A percentile compares a stretch with the other conserved stretches of the same genome.
Evolutionary conservation across 1,139 yeast genomes (phyloP).

Genomic region (Pichia sp.): DNA sequence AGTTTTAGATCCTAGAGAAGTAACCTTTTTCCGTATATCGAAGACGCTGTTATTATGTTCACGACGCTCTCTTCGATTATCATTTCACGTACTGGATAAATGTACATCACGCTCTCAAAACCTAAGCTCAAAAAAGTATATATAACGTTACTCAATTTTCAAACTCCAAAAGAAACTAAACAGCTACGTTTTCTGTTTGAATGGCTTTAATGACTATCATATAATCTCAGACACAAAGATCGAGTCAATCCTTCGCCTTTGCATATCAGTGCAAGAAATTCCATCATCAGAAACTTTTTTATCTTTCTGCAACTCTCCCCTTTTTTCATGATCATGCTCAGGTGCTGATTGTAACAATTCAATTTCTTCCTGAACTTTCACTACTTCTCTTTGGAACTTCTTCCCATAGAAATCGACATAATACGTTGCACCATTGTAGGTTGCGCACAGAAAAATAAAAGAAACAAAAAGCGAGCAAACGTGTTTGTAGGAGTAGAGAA

Average conservation of each 20-base stretch:
- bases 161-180: background rate
- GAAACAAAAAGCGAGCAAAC: slow-evolving; percentile 68
- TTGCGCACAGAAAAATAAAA: slow-evolving; percentile 70
- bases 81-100: background rate
- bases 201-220: background rate
- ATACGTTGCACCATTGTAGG: slow-evolving; percentile 92
- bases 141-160: background rate
- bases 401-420: slow-evolving; percentile 89
- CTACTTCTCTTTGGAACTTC: slow-evolving; percentile 78
- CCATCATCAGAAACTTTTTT: background rate
- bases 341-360: slow-evolving; percentile 41
- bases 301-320: background rate
- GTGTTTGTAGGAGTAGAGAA: slow-evolving; percentile 70
- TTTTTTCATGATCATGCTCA: slow-evolving; percentile 3
- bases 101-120: background rate
- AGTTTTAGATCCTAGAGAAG: background rate
- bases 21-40: slow-evolving; percentile 1
- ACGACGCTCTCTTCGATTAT: too few species aligned
- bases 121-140: background rate
- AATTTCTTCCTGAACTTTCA: slow-evolving; percentile 65
- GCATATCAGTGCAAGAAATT: background rate
- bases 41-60: background rate
- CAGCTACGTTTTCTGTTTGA: background rate
- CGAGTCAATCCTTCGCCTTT: background rate
- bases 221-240: slow-evolving; percentile 5